Evolutionary conservation across 2,329 filamentous ascomycete species (phyloP).

Genomic region (Dactylellina sp.): DNA sequence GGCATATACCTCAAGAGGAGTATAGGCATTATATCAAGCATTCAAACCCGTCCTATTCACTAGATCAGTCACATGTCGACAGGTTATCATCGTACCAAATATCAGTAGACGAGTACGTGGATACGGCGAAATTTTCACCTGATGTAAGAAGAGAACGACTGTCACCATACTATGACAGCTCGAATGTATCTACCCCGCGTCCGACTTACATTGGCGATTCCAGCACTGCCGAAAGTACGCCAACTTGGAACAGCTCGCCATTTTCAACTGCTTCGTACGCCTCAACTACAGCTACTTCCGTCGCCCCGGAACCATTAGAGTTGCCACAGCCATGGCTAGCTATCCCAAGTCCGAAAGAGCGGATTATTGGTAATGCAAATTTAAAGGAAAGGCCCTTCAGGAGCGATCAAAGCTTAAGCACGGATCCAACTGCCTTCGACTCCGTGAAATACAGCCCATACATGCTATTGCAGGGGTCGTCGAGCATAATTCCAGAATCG

Average conservation of each 20-base stretch:
- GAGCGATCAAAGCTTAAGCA: not conserved
- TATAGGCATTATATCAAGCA: not conserved
- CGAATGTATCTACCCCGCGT: conserved; percentile 1
- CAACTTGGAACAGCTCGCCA: conserved; percentile 22
- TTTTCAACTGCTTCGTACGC: conserved; percentile 16
- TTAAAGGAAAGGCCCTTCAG: conserved; percentile 3
- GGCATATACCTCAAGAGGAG: not conserved
- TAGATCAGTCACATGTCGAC: not conserved
- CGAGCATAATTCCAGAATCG: conserved; percentile 1
- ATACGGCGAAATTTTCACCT: conserved; percentile 18
- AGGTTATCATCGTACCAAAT: not conserved
- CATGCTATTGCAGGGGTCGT: conserved; percentile 3
- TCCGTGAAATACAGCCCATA: conserved; percentile 12
- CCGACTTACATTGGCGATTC: not conserved
- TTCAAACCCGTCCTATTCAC: no score
- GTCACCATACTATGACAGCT: not conserved
- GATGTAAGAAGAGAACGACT: conserved; percentile 12
- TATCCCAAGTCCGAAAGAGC: conserved; percentile 18
- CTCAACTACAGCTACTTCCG: conserved; percentile 22
- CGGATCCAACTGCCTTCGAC: not conserved
- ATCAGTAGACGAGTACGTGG: conserved; percentile 5
- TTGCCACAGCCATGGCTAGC: conserved; percentile 19
- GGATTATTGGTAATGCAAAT: not conserved
- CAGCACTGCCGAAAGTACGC: not conserved
- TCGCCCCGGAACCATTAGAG: conserved; percentile 11